phyloP scores from a whole-genome alignment of 140 eudicot species.

The Anethum foeniculum region DNA sequence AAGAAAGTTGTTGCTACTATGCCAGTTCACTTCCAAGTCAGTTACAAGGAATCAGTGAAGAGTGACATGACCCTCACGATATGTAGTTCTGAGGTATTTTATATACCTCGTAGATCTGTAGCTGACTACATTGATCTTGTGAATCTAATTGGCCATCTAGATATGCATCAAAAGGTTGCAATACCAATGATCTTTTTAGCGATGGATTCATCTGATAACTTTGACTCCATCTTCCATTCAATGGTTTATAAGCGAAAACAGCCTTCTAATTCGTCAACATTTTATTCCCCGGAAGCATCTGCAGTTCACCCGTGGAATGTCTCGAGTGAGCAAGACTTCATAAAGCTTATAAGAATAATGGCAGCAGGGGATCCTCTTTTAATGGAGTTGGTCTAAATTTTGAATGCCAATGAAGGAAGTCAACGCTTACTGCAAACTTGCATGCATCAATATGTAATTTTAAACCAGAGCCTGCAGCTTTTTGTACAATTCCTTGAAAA shows the following conservation, averaged over 20 bases:
- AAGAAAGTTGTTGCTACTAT: slow-evolving; percentile 69
- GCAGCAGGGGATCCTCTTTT: slow-evolving; percentile 93
- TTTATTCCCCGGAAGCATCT: slow-evolving; percentile 73
- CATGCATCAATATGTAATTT: neutral
- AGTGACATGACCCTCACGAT: slow-evolving; percentile 37
- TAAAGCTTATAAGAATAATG: slow-evolving; percentile 83
- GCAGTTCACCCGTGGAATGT: slow-evolving; percentile 94
- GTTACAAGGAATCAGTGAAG: slow-evolving; percentile 54
- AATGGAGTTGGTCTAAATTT: slow-evolving; percentile 73
- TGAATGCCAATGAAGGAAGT: neutral
- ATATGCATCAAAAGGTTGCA: slow-evolving; percentile 88
- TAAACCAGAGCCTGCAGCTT: slow-evolving; percentile 1
- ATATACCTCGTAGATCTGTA: slow-evolving; percentile 59
- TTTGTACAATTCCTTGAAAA: slow-evolving; percentile 7
- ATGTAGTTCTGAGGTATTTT: slow-evolving; percentile 87
- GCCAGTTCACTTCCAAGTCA: slow-evolving; percentile 96
- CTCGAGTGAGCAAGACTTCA: slow-evolving; percentile 85
- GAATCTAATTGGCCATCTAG: slow-evolving; percentile 63
- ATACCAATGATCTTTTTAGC: slow-evolving; percentile 79
- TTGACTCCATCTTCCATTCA: slow-evolving; percentile 60
- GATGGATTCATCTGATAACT: slow-evolving; percentile 73
- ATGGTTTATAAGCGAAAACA: slow-evolving; percentile 61
- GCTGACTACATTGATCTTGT: slow-evolving; percentile 82
- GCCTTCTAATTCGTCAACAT: slow-evolving; percentile 46
- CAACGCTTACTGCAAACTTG: neutral